Evolutionary conservation across 2,329 filamentous ascomycete species (phyloP), one percentile per base, ranked within the genome.

Genomic region (Botrytis deweyae): DNA sequence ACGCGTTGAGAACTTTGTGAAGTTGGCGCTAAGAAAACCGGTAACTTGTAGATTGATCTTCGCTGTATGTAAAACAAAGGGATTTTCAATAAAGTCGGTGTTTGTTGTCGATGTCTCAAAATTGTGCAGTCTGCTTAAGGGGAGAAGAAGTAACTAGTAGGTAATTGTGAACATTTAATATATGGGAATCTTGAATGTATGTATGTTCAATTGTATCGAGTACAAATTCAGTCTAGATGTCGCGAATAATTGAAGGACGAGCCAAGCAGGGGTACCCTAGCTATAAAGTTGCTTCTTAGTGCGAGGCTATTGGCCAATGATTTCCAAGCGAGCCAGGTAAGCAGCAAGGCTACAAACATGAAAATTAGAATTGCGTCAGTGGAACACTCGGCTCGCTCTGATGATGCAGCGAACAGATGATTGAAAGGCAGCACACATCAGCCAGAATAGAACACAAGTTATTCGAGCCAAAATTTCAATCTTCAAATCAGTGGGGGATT

Each of bases 331-430:
- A 55, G 14, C 14, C 52, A 58, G 52, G 52, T 29, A 22, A 33
- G 38, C 22, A 33, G 12, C 59, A 6, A 68, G 55, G 64, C 36
- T 68, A 40, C 22, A 68, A 68, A 44, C 1, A 18, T 25, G 38
- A 38, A 33, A 65, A 22, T 64, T 20, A 72, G 74, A 76, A 73
- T 74, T 77, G 78, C 74, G 74, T 76, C 76, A 76, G 63, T 49
- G 71, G 63, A 75, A 78, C 75, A 59, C 25, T 49, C 52, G 65
- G 63, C 52, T 67, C 29, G 59, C 74, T 76, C 63, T 72, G 71
- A 70, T 67, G 73, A 73, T 73, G 73, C 73, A 68, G 36, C 55
- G 29, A 49, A 49, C 25, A 75, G 71, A 14, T 18, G 36, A 49
- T 22, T 49, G 58, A 68, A 72, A 46, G 42, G 22, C 18, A 38